These are phyloP conservation scores for Carallia pectinifolia DNA, from an alignment of 345 rosid genomes.

Conservation along the genomic window DNA sequence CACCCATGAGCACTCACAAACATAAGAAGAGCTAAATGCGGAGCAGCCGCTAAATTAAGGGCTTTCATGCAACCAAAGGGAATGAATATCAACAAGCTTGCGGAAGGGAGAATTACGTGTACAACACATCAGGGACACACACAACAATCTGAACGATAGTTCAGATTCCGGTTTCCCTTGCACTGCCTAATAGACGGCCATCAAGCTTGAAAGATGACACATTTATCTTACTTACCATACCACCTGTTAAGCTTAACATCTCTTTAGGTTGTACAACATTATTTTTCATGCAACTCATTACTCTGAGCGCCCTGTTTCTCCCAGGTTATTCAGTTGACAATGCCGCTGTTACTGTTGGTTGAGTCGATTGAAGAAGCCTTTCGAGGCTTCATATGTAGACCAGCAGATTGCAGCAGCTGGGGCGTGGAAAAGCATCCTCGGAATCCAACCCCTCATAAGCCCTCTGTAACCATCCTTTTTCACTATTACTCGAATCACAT, in stretches of 20 bases:
- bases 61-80: neutral
- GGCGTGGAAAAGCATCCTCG: conserved; percentile 97
- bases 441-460: conserved; percentile 89
- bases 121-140: conserved; percentile 4
- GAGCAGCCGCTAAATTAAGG: neutral
- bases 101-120: conserved; percentile 13
- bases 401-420: conserved; percentile 99
- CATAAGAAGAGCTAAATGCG: neutral
- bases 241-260: conserved; percentile 12
- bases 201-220: conserved; percentile 2
- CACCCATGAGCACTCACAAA: too few relatives aligned
- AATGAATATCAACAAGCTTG: neutral
- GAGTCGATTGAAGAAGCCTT: conserved; percentile 64
- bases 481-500: conserved; percentile 62
- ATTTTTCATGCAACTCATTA: conserved; percentile 13
- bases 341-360: conserved; percentile 37
- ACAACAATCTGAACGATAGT: too few relatives aligned
- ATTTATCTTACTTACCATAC: conserved; percentile 10
- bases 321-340: conserved; percentile 35
- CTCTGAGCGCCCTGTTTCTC: conserved; percentile 9
- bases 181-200: conserved; percentile 4
- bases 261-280: conserved; percentile 15
- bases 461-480: conserved; percentile 85
- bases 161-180: neutral
- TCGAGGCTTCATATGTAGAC: conserved; percentile 84